Evolutionary conservation across 164 flowering plant species (phyloP), one percentile per base, ranked within the genome.

Genomic region (Saururus chinensis): DNA sequence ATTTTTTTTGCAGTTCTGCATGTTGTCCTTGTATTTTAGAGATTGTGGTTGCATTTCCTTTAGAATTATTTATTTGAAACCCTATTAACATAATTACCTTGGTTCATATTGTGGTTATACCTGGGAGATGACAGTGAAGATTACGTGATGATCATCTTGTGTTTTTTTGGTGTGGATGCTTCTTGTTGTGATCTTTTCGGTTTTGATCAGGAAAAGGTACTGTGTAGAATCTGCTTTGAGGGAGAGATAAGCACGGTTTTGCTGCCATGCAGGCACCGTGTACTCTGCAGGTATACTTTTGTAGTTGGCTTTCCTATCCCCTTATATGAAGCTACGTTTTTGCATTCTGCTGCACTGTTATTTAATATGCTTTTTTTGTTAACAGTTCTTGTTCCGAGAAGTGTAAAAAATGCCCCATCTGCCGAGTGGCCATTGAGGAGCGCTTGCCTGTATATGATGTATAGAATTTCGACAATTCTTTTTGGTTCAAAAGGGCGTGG

Each of bases 191-290:
- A n/a, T 4, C 53, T n/a, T 59, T 51, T 45, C 54, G 51, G 16
- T 61, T 48, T 19, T 70, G 49, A n/a, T 35, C 91, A 87, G 95
- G 98, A 87, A 71, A 92, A 89, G 72, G 83, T 92, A 56, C 67
- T 92, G 40, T 92, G 98, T 62, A 74, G 91, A 61, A 79, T 92
- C 56, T 92, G 98, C 77, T 92, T 89, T 30, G 88, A 84, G 69
- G 73, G 81, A 56, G 93, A 89, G 70, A 92, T 92, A 45, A 79
- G 77, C 58, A 59, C 83, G 20, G 93, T 92, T 14, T 69, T 92
- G 56, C 86, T 92, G 62, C 98, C 98, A 7, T 92, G 98, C 68
- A 80, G 91, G 76, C 98, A 92, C 69, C 96, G 85, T 35, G 68
- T 87, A 48, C 86, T 92, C 48, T 92, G 98, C 89, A 82, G 98